Percentiles rank a stretch among this genome's conserved stretches.
Evolutionary conservation across 2,329 filamentous ascomycete species (phyloP).

Genomic region (Aspergillus candidus): DNA sequence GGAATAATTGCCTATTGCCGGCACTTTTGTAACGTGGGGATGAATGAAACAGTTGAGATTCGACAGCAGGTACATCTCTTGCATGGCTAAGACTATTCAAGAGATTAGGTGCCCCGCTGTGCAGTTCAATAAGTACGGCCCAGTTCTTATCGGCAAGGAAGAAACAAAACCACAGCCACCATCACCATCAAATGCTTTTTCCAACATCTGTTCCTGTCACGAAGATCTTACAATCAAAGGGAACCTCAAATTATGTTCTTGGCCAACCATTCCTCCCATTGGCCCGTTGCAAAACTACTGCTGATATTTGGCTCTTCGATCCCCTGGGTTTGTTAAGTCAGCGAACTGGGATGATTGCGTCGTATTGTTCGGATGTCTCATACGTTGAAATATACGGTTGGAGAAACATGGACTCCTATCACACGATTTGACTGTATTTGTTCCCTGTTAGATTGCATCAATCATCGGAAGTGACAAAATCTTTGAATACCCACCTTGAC

Average conservation of each 20-base stretch:
- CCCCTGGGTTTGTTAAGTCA: constrained; percentile 39
- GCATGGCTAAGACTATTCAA: too few relatives aligned
- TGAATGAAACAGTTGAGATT: background rate
- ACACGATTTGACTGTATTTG: constrained; percentile 53
- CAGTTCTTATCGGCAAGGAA: too few relatives aligned
- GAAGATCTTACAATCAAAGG: background rate
- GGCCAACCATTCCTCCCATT: constrained; percentile 81
- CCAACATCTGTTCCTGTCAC: constrained; percentile 1
- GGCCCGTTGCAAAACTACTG: constrained; percentile 68
- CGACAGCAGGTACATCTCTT: background rate
- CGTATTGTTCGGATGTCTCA: constrained; percentile 10
- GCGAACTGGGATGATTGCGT: constrained; percentile 6
- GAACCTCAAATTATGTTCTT: constrained; percentile 52
- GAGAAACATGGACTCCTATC: constrained; percentile 81
- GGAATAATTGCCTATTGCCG: background rate
- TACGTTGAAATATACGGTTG: constrained; percentile 80
- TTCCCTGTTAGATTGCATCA: constrained; percentile 12
- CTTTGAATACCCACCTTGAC: constrained; percentile 55
- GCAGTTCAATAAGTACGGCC: constrained; percentile 9
- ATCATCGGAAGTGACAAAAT: constrained; percentile 1
- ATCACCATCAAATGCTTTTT: constrained; percentile 7
- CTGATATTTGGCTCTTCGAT: constrained; percentile 73
- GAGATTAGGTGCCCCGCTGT: background rate
- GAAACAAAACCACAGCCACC: too few relatives aligned
- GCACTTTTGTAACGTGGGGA: background rate